Base-by-base conservation (phyloP, 441 rosid species). In the Aleurites moluccanus region DNA sequence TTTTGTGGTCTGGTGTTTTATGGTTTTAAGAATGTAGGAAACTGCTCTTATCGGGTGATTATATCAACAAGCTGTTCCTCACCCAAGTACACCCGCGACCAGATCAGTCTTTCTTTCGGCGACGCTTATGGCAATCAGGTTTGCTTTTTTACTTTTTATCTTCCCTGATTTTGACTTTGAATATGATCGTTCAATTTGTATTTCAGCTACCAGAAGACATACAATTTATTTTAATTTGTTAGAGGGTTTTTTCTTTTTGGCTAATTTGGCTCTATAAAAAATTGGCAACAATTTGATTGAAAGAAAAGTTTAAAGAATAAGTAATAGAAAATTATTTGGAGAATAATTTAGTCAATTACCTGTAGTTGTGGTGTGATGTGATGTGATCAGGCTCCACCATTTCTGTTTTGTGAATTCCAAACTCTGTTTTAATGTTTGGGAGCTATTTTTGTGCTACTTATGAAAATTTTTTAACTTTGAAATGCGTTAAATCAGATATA, bases 61-160 rank as follows among this genome's bases (percentile, higher is more conserved):
- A 79, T 92, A 45, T 75, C 72, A 25, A 92, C 97, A 25, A 89
- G 96, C 84, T 92, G 94, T 65, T 85, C 91, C 4, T 90, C 97
- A 1, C 79, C 89, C 18, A 55, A 21, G 27, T 87, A 88, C 70
- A 90, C 93, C 0, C 78, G 89, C 45, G 94, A 90, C 78, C 89
- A 82, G 79, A 88, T 92, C 82, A 87, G 96, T 64, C 83, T 92
- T 13, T 40, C 90, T 1, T 92, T 92, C 30, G 94, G 94, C 0
- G 96, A 94, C 69, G 98, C 94, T 44, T 89, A 87, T 62, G 96
- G 96, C 69, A 87, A 93, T 76, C 94, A 93, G 97, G 98, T 93
- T 72, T 38, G 42, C 35, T 30, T 25, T 63, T 1, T 27, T 27
- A 27, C 1, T 27, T 27, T 27, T 27, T 27, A 27, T 1, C 28